phyloP scores from a whole-genome alignment of 306 rosid genomes.

The Acacia crassicarpa region DNA sequence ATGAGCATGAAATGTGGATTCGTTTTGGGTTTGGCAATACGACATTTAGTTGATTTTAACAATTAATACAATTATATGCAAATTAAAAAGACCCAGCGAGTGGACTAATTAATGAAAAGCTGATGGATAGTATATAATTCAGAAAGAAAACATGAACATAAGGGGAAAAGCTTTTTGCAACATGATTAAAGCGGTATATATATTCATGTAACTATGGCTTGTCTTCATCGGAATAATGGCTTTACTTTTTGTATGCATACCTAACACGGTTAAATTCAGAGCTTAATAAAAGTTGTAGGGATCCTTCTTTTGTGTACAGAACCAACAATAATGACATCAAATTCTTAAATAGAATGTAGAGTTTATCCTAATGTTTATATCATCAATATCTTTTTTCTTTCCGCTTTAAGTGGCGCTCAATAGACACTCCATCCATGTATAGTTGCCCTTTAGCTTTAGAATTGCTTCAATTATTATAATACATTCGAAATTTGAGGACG shows the following conservation, averaged over 20 bases:
- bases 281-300: constrained; percentile 45
- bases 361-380: constrained; percentile 54
- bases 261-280: constrained; percentile 35
- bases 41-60: background rate
- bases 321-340: constrained; percentile 44
- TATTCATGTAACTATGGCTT: constrained; percentile 29
- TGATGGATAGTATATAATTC: constrained; percentile 8
- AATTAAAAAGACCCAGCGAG: constrained; percentile 18
- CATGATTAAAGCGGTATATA: constrained; percentile 18
- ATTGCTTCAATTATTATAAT: constrained; percentile 38
- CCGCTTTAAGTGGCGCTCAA: background rate
- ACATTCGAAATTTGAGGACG: constrained; percentile 36
- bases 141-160: constrained; percentile 29
- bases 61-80: constrained; percentile 9
- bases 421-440: constrained; percentile 47
- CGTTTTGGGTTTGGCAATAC: background rate
- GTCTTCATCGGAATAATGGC: constrained; percentile 30
- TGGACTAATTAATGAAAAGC: constrained; percentile 22
- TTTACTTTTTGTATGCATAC: constrained; percentile 35
- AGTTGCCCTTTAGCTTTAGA: constrained; percentile 59
- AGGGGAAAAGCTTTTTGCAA: constrained; percentile 38
- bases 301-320: constrained; percentile 46
- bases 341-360: constrained; percentile 47
- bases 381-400: constrained; percentile 36
- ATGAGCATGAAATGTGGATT: no score